Conservation (phyloP, 345 rosid genomes). For the Draba incana region DNA sequence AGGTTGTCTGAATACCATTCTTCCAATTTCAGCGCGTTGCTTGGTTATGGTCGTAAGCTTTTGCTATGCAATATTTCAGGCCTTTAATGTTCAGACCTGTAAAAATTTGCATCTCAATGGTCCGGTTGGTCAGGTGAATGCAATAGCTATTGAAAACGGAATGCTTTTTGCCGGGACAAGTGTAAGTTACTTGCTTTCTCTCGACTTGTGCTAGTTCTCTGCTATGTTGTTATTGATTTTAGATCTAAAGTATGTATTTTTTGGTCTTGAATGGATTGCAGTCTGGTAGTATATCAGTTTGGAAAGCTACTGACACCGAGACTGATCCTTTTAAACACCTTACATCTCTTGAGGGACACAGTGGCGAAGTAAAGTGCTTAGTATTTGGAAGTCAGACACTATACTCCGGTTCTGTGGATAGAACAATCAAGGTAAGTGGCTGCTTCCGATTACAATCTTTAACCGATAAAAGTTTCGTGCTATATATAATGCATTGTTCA, state of each 20-base stretch:
- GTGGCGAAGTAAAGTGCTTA: constrained; percentile 45
- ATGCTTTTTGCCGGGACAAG: constrained; percentile 65
- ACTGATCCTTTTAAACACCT: constrained; percentile 45
- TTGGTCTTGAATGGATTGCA: constrained; percentile 15
- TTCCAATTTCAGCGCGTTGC: too few species aligned
- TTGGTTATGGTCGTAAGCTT: constrained; percentile 14
- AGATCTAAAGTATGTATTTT: background rate
- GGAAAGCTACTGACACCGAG: constrained; percentile 48
- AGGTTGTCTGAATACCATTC: background rate
- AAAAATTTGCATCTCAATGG: constrained; percentile 46
- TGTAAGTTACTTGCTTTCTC: constrained; percentile 39
- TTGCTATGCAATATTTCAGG: constrained; percentile 44
- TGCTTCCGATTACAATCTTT: constrained; percentile 40
- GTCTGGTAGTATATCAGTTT: constrained; percentile 57
- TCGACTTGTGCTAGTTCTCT: background rate
- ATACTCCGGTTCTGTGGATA: constrained; percentile 59
- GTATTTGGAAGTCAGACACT: constrained; percentile 39
- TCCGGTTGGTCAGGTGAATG: constrained; percentile 51
- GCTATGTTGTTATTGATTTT: background rate
- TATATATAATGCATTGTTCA: background rate
- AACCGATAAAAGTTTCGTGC: background rate
- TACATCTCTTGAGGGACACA: constrained; percentile 46
- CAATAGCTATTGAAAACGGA: constrained; percentile 44
- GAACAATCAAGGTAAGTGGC: constrained; percentile 46
- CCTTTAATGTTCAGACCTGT: constrained; percentile 49